Percentiles rank a stretch among this genome's conserved stretches.
Evolutionary conservation across 2,329 filamentous ascomycete species (phyloP).

Genomic region (Hirsutella thompsonii): DNA sequence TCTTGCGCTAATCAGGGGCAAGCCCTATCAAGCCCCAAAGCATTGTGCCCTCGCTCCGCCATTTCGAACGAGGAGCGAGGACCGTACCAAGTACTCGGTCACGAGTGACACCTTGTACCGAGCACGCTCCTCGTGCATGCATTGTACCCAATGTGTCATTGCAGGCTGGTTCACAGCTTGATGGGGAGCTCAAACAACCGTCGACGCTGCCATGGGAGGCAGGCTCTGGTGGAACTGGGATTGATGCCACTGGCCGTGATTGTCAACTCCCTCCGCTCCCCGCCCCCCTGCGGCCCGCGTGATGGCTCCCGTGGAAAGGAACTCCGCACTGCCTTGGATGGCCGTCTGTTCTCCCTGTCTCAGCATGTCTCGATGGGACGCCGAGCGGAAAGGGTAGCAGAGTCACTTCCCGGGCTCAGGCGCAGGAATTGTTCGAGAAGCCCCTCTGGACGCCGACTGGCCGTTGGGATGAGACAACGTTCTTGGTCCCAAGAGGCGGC

Average conservation of each 20-base stretch:
- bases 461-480: neutral
- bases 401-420: neutral
- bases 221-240: neutral
- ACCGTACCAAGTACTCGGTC: too few relatives aligned
- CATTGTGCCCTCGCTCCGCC: neutral
- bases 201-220: neutral
- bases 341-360: neutral
- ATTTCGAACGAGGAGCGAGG: neutral
- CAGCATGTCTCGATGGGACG: neutral
- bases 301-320: neutral
- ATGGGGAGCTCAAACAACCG: neutral
- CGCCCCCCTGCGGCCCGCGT: neutral
- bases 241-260: neutral
- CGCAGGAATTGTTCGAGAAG: constrained; percentile 4
- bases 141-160: neutral
- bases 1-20: neutral
- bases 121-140: neutral
- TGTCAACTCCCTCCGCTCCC: neutral
- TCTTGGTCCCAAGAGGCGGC: neutral
- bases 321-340: neutral
- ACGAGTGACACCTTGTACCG: neutral
- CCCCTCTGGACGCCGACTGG: neutral
- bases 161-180: neutral
- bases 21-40: neutral
- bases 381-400: neutral